These are phyloP conservation scores for Phytophthora sojae DNA, from an alignment of 352 stramenopile species.

Conservation along the genomic window DNA sequence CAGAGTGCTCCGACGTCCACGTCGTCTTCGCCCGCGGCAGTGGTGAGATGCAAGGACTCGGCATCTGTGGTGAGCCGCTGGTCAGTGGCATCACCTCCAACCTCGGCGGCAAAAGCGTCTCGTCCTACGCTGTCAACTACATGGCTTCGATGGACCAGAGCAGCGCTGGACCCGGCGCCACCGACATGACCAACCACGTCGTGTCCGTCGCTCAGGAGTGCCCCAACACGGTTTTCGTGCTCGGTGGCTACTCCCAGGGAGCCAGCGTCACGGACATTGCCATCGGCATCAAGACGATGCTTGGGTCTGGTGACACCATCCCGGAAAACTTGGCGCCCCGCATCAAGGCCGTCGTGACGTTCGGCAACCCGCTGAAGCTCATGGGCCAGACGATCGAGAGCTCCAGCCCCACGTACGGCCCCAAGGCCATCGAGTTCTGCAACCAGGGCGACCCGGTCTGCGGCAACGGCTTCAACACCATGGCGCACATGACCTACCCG, in stretches of 20 bases:
- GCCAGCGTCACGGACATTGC: slow-evolving; percentile 43
- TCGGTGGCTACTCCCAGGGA: too few relatives aligned
- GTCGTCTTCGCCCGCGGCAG: too few relatives aligned
- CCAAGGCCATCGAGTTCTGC: slow-evolving; percentile 44
- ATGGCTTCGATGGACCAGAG: too few relatives aligned
- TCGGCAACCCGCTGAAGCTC: slow-evolving; percentile 44
- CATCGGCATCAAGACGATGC: slow-evolving; percentile 38
- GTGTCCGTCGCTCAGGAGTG: too few relatives aligned
- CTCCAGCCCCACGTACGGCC: slow-evolving; percentile 32
- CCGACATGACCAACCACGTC: too few relatives aligned
- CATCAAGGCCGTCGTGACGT: slow-evolving; percentile 41
- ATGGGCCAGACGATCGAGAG: slow-evolving; percentile 37
- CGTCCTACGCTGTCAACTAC: too few relatives aligned
- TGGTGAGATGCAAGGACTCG: too few relatives aligned
- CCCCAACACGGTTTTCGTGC: too few relatives aligned
- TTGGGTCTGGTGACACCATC: slow-evolving; percentile 34
- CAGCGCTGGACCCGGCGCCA: too few relatives aligned
- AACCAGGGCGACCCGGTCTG: slow-evolving; percentile 44
- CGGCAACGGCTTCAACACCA: slow-evolving; percentile 35
- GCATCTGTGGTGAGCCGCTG: too few relatives aligned
- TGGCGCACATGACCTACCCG: slow-evolving; percentile 39
- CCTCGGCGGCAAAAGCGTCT: too few relatives aligned
- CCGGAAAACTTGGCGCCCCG: slow-evolving; percentile 25
- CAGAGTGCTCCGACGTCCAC: slow-evolving; percentile 36
- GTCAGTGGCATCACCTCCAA: too few relatives aligned